These are phyloP conservation scores for Oryza longistaminata DNA, from an alignment of 176 grass and related monocot species.

Conservation along the genomic window DNA sequence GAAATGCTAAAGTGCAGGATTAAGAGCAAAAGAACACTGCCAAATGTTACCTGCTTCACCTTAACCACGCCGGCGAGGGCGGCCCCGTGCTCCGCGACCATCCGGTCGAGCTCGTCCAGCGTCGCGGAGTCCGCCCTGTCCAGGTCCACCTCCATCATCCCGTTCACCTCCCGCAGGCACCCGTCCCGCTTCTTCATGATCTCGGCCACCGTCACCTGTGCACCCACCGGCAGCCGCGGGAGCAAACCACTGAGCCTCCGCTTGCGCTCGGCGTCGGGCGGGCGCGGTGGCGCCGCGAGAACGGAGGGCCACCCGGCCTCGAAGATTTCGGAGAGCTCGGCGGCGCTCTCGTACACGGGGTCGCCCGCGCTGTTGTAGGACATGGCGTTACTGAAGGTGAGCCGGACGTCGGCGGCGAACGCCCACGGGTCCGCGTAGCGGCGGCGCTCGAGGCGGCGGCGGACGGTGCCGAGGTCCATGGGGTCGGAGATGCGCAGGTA, in stretches of 20 bases:
- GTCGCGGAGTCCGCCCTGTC: conserved; percentile 45
- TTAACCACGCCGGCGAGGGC: neutral
- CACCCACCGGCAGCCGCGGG: conserved; percentile 9
- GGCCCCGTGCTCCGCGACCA: conserved; percentile 26
- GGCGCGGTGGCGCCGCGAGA: conserved; percentile 2
- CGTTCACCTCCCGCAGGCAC: conserved; percentile 34
- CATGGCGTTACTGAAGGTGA: conserved; percentile 76
- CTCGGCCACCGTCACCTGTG: conserved; percentile 34
- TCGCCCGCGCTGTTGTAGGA: conserved; percentile 54
- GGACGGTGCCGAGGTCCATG: conserved; percentile 80
- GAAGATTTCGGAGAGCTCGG: conserved; percentile 42
- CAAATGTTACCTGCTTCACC: conserved; percentile 24
- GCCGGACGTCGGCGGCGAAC: conserved; percentile 65
- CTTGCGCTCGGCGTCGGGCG: conserved; percentile 17
- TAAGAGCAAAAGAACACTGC: neutral
- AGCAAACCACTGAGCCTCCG: conserved; percentile 14
- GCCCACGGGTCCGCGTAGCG: conserved; percentile 45
- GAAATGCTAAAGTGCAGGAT: conserved; percentile 8
- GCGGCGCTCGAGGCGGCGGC: conserved; percentile 51
- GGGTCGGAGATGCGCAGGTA: conserved; percentile 53
- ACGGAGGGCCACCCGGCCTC: conserved; percentile 41
- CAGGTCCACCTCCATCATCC: conserved; percentile 51
- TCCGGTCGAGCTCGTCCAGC: conserved; percentile 48
- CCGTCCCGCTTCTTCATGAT: conserved; percentile 41
- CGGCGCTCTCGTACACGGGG: conserved; percentile 48